Evolutionary conservation across 202 grass and related monocot species (phyloP), one percentile per base, ranked within the genome.

Genomic region (Zizania palustris): DNA sequence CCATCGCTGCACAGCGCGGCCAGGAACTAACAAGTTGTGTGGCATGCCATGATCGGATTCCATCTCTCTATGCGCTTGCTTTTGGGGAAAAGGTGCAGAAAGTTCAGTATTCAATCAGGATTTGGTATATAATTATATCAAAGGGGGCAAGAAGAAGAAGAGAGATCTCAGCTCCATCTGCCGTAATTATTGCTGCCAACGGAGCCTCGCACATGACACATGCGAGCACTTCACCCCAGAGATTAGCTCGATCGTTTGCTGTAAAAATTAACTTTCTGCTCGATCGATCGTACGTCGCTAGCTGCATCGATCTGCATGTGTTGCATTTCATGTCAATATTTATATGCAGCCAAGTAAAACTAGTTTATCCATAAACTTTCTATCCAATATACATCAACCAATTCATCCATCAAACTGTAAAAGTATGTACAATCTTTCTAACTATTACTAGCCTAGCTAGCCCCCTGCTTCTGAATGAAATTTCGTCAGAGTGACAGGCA

Each of bases 181-280:
- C 61, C 54, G 13, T 60, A 79, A 87, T 87, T 45, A 83, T 75
- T 80, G 69, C 12, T 69, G 63, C 63, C 69, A 45, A 73, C 7
- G 20, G 73, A 34, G 57, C 41, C 16, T 67, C 38, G 19, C 45
- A 45, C 54, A 63, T 33, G 38, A 12, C 78, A 76, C 72, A 66
- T 82, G 72, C 57, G 10, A 18, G 62, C 69, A 46, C 38, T 69
- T 55, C 22, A 6, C 67, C 68, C 45, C 11, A 77, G 77, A 77
- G 44, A 64, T 44, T 1, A 71, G 11, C 19, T 35, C n/a, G 9
- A 3, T 40, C n/a, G 9, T 4, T 40, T 61, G 57, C 72, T 81
- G 77, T 86, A 81, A 82, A 80, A 85, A 43, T 6, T 28, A 80
- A 85, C 53, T 6, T 28, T 16, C 57, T 33, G 39, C 12, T 72